Base-by-base conservation (phyloP, 495 filamentous ascomycete genomes). In the Xylaria curta region DNA sequence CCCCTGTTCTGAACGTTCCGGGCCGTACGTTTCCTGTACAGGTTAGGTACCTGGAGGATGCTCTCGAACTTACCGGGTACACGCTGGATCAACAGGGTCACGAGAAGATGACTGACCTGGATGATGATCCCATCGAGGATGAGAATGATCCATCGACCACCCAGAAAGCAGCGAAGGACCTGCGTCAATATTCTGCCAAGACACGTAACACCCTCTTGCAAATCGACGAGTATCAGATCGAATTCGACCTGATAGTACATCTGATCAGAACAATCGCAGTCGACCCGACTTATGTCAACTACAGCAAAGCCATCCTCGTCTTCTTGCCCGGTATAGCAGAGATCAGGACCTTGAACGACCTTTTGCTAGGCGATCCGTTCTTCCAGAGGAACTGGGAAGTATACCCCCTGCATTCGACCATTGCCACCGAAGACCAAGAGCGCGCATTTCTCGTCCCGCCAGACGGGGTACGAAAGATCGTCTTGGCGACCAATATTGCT, bases 351-450 rank as follows among this genome's bases (percentile, higher is more conserved):
- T 80, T 98, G 49, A 94, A 97, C 78, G 93, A 97, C 72, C 89
- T 95, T 74, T 84, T 99, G 13, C 75, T 90, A 6, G 88, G 90
- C 1, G 89, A 96, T 74, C 88, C 88, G 2, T 81, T 83, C 3
- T 97, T 97, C 80, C 85, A 89, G 21, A 78, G 80, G 6, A 78
- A 79, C 63, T 98, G 94, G 94, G 87, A 92, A 60, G 85, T 98
- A 17, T 92, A 97, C 80, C 90, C 93, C 3, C 86, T 98, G 47
- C 96, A 99, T 80, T 98, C 95, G 2, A 94, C 92, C 2, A 97
- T 99, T 76, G 91, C 95, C n/a, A 97, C 91, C 66, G 96, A 98
- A 75, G 95, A 98, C 31, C 96, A 98, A 82, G 95, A 98, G 80
- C 89, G 90, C 56, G 96, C 95, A 2, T 98, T 99, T 77, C 83